phyloP scores from a whole-genome alignment of 768 basidiomycete species.

The Suillus subaureus region DNA sequence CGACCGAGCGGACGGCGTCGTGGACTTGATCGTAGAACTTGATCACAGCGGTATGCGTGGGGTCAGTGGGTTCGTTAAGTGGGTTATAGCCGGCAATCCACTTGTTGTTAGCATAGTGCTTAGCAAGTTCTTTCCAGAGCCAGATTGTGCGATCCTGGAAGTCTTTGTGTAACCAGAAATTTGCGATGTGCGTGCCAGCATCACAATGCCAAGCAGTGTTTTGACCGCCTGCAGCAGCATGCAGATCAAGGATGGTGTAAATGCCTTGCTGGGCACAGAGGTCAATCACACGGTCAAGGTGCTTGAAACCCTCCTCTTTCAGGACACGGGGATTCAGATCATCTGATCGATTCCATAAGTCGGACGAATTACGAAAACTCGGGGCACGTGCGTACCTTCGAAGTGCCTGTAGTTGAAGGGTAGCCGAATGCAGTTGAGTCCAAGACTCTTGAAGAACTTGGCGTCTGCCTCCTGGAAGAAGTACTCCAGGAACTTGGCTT shows the following conservation, averaged over 20 bases:
- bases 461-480: conserved; percentile 82
- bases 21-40: conserved; percentile 70
- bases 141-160: conserved; percentile 79
- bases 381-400: conserved; percentile 37
- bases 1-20: conserved; percentile 68
- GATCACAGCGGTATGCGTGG: conserved; percentile 63
- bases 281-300: conserved; percentile 81
- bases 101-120: conserved; percentile 73
- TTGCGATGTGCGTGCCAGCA: conserved; percentile 66
- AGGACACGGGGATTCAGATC: conserved; percentile 81
- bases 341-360: conserved; percentile 37
- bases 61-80: conserved; percentile 80
- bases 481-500: conserved; percentile 72
- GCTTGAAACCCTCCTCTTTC: conserved; percentile 74
- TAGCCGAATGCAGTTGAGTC: conserved; percentile 78
- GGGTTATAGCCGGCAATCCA: conserved; percentile 91
- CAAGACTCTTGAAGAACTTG: conserved; percentile 74
- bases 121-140: conserved; percentile 78
- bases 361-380: background rate
- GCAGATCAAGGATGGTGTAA: conserved; percentile 80
- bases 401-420: conserved; percentile 78
- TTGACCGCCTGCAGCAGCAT: conserved; percentile 75
- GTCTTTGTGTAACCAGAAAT: conserved; percentile 84
- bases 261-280: conserved; percentile 76
- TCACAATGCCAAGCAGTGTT: conserved; percentile 84